Percentiles rank a stretch among this genome's conserved stretches.
Conservation (phyloP, 805 yeast genomes). For the Deakozyma indianensis region DNA sequence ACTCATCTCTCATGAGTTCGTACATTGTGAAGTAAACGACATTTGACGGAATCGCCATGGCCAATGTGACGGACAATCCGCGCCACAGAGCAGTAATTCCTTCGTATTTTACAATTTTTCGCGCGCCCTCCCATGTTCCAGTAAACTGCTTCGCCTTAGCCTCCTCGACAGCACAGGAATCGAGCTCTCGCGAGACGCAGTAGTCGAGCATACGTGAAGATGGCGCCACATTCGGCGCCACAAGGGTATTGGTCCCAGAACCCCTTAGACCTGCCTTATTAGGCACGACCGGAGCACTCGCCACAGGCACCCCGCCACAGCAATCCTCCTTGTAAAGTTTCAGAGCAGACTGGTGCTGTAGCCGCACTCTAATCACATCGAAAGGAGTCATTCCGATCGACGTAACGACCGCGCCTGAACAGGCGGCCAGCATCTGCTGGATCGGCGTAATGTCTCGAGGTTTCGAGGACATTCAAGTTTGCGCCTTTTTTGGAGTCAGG, state of each 20-base stretch:
- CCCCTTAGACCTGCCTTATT: not conserved
- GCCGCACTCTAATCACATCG: slow-evolving; percentile 29
- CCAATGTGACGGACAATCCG: slow-evolving; percentile 65
- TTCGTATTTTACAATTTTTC: slow-evolving; percentile 51
- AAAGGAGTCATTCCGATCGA: slow-evolving; percentile 28
- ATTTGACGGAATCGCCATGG: slow-evolving; percentile 85
- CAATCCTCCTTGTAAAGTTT: slow-evolving; percentile 1
- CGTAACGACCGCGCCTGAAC: slow-evolving; percentile 27
- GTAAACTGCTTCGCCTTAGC: slow-evolving; percentile 28
- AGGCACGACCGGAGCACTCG: not conserved
- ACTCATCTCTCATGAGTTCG: slow-evolving; percentile 67
- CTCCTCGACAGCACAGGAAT: slow-evolving; percentile 24
- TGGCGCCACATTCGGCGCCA: not conserved
- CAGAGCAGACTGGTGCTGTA: slow-evolving; percentile 24
- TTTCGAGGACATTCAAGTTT: not conserved
- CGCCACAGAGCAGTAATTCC: slow-evolving; percentile 76
- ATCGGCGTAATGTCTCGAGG: slow-evolving; percentile 9
- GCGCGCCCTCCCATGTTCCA: slow-evolving; percentile 66
- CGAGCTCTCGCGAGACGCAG: slow-evolving; percentile 23
- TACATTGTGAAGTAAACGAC: slow-evolving; percentile 91
- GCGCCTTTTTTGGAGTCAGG: not conserved
- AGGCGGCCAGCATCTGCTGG: slow-evolving; percentile 25
- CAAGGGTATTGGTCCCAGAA: not conserved
- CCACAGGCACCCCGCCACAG: not conserved
- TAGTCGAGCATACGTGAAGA: slow-evolving; percentile 12